These are phyloP conservation scores for Dendrobium nobile DNA, from an alignment of 106 monocot genomes.

Conservation along the genomic window DNA sequence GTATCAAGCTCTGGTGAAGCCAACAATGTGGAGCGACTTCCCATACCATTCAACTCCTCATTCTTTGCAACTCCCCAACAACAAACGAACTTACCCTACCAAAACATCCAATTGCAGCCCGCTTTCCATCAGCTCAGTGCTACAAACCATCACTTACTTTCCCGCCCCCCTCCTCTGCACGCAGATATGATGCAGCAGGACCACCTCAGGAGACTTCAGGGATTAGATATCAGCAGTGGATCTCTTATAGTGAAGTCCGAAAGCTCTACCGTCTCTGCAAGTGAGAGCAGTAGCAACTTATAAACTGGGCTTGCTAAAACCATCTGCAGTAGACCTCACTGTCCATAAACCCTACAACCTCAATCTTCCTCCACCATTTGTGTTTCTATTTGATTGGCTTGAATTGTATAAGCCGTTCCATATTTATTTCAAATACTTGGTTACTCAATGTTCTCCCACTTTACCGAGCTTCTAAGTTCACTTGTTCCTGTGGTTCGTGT, in stretches of 20 bases:
- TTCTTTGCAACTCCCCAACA: conserved; percentile 33
- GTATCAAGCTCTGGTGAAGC: conserved; percentile 25
- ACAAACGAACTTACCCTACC: conserved; percentile 17
- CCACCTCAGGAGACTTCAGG: conserved; percentile 44
- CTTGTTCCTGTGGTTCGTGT: too few relatives aligned
- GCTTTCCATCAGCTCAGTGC: conserved; percentile 24
- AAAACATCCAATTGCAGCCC: conserved; percentile 23
- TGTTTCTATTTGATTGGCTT: too few relatives aligned
- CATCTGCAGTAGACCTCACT: too few relatives aligned
- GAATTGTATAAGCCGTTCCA: too few relatives aligned
- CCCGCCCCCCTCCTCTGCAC: conserved; percentile 18
- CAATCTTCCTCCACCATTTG: too few relatives aligned
- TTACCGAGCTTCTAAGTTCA: too few relatives aligned
- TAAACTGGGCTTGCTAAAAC: conserved; percentile 16
- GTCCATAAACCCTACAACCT: too few relatives aligned
- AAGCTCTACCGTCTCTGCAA: conserved; percentile 62
- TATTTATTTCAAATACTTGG: too few relatives aligned
- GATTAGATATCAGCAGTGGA: conserved; percentile 62
- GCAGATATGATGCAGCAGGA: conserved; percentile 68
- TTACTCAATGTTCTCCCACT: too few relatives aligned
- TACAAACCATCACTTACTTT: conserved; percentile 30
- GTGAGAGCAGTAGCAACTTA: conserved; percentile 80
- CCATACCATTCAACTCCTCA: conserved; percentile 36
- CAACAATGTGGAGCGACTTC: conserved; percentile 36
- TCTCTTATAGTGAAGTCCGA: conserved; percentile 57